Conservation (phyloP, 1,284 basidiomycete species). For the Sphagnurus paluster region DNA sequence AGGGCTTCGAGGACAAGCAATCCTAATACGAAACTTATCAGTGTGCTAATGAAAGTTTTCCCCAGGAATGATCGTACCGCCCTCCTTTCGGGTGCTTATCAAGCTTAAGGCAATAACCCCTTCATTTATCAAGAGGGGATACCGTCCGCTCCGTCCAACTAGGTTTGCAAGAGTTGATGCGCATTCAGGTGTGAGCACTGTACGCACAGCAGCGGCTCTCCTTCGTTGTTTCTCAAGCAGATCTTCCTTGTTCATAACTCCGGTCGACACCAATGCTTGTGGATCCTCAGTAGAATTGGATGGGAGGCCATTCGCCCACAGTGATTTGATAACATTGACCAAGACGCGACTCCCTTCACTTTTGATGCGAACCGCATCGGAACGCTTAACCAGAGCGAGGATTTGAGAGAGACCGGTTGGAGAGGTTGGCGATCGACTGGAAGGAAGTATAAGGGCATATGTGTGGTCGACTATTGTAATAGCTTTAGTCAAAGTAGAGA, state of each 20-base stretch:
- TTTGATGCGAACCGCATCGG: slow-evolving; percentile 81
- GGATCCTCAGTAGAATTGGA: slow-evolving; percentile 26
- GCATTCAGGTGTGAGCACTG: slow-evolving; percentile 52
- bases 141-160: slow-evolving; percentile 74
- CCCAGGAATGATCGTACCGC: slow-evolving; percentile 44
- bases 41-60: slow-evolving; percentile 5
- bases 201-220: slow-evolving; percentile 54
- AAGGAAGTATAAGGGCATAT: slow-evolving; percentile 55
- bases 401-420: slow-evolving; percentile 64
- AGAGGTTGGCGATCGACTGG: slow-evolving; percentile 24
- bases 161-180: slow-evolving; percentile 70
- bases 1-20: slow-evolving; percentile 61
- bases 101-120: slow-evolving; percentile 83
- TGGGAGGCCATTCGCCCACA: slow-evolving; percentile 56
- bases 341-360: slow-evolving; percentile 90
- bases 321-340: slow-evolving; percentile 77
- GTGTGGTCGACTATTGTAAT: slow-evolving; percentile 59
- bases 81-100: slow-evolving; percentile 62
- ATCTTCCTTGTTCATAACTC: slow-evolving; percentile 23
- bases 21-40: slow-evolving; percentile 42
- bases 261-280: slow-evolving; percentile 10
- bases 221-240: slow-evolving; percentile 40
- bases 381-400: slow-evolving; percentile 73
- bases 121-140: slow-evolving; percentile 88
- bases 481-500: background rate